Evolutionary conservation across 495 filamentous ascomycete species (phyloP), one percentile per base, ranked within the genome.

Genomic region (Aspergillus asperescens): DNA sequence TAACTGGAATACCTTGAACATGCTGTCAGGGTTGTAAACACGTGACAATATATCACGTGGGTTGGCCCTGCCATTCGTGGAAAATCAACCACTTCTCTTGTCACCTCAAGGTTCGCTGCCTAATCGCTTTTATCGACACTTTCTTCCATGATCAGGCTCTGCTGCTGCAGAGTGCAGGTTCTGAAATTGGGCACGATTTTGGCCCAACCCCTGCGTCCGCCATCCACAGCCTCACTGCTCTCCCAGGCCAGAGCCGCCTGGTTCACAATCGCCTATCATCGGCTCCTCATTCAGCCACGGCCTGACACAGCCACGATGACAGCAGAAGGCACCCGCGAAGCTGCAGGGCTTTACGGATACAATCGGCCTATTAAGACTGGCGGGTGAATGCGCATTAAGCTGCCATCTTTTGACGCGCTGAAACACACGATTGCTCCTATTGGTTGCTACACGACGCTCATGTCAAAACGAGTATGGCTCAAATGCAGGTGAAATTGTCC

Each of bases 291-390:
- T 31, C 42, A 54, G 51, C 42, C 42, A 9, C 22, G 1, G 34
- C 7, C 27, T 23, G 12, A 34, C 50, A 53, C 41, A 27, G 50
- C 50, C 50, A 46, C 40, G 31, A 52, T 37, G 40, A 23, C 35
- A 23, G 22, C 8, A 15, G 22, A 42, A 37, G 27, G 29, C 28
- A 34, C 20, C 19, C 13, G n/a, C n/a, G n/a, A n/a, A n/a, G n/a
- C n/a, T n/a, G n/a, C n/a, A n/a, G n/a, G n/a, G n/a, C n/a, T n/a
- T n/a, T n/a, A n/a, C n/a, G n/a, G n/a, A n/a, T n/a, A 5, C 20
- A 12, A 12, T 35, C 38, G 23, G 40, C 50, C 50, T 52, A 52
- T 52, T 29, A 52, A 13, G 15, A 6, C 7, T 8, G n/a, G 12
- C 18, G 38, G 12, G 2, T 22, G 34, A 27, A 27, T 40, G 23